Evolutionary conservation across 176 grass and related monocot genomes (phyloP).

Genomic region (Aechmea fasciata): DNA sequence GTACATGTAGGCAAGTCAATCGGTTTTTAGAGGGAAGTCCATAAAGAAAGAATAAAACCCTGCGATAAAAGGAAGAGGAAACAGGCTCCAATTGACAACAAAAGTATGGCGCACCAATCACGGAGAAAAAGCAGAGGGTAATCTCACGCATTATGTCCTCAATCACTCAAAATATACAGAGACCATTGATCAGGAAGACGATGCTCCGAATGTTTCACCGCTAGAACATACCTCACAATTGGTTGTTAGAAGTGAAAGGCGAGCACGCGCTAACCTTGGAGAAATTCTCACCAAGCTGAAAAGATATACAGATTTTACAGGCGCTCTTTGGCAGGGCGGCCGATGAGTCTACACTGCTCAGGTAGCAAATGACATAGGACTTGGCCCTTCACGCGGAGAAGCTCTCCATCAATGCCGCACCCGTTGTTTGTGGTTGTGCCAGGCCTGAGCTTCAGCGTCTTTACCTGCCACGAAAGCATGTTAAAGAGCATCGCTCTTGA

Average conservation of each 20-base stretch:
- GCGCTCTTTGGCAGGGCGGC: conserved; percentile 42
- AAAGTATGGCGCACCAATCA: not conserved
- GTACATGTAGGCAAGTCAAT: conserved; percentile 22
- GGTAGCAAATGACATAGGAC: conserved; percentile 71
- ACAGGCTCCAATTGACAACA: conserved; percentile 8
- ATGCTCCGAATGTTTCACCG: conserved; percentile 18
- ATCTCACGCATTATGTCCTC: not conserved
- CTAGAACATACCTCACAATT: conserved; percentile 27
- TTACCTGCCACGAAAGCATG: conserved; percentile 50
- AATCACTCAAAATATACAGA: not conserved
- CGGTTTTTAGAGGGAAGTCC: not conserved
- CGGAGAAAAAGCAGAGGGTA: not conserved
- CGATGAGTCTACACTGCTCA: conserved; percentile 86
- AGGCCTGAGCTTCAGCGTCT: conserved; percentile 77
- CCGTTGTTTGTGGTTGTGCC: conserved; percentile 70
- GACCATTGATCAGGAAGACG: conserved; percentile 1
- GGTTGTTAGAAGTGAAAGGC: conserved; percentile 47
- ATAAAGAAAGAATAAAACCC: conserved; percentile 3
- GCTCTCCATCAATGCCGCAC: conserved; percentile 89
- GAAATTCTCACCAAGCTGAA: conserved; percentile 12
- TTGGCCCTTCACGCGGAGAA: conserved; percentile 63
- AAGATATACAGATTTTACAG: conserved; percentile 30
- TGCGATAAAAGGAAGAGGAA: conserved; percentile 16
- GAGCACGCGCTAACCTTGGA: conserved; percentile 15
- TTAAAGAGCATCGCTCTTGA: not conserved